These are phyloP conservation scores for Arctostaphylos glauca DNA, from an alignment of 148 eudicot genomes.

Conservation along the genomic window DNA sequence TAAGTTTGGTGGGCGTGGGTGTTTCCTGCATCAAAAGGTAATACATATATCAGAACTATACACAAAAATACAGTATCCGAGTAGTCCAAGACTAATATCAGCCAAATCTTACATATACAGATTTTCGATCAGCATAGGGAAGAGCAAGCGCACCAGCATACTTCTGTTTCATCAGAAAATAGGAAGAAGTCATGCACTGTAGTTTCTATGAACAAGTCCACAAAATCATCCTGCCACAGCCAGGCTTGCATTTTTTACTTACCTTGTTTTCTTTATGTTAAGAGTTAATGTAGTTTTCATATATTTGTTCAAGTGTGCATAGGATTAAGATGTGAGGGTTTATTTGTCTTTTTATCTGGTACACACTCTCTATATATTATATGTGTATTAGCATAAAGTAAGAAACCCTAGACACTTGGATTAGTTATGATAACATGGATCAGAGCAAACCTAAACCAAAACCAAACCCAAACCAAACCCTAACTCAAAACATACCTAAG, in stretches of 20 bases:
- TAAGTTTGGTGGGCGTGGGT: slow-evolving; percentile 73
- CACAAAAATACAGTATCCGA: not conserved
- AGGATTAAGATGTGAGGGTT: too few species aligned
- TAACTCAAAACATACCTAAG: too few species aligned
- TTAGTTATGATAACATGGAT: too few species aligned
- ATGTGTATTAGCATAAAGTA: too few species aligned
- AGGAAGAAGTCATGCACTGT: not conserved
- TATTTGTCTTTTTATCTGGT: too few species aligned
- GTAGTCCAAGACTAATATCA: slow-evolving; percentile 2
- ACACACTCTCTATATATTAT: too few species aligned
- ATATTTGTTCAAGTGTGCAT: too few species aligned
- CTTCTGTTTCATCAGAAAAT: slow-evolving; percentile 46
- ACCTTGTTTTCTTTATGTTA: not conserved
- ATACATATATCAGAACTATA: slow-evolving; percentile 5
- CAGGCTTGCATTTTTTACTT: not conserved
- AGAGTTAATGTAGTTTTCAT: too few species aligned
- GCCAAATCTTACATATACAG: slow-evolving; percentile 57
- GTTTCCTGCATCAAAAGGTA: slow-evolving; percentile 57
- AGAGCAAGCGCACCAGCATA: slow-evolving; percentile 57
- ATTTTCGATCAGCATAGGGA: slow-evolving; percentile 57
- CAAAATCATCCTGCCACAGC: not conserved
- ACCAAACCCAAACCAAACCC: too few species aligned
- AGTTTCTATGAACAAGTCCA: not conserved
- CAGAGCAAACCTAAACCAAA: too few species aligned
- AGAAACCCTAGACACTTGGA: too few species aligned